Evolutionary conservation across 345 rosid genomes (phyloP), one percentile per base, ranked within the genome.

Genomic region (Euphorbia tirucalli): DNA sequence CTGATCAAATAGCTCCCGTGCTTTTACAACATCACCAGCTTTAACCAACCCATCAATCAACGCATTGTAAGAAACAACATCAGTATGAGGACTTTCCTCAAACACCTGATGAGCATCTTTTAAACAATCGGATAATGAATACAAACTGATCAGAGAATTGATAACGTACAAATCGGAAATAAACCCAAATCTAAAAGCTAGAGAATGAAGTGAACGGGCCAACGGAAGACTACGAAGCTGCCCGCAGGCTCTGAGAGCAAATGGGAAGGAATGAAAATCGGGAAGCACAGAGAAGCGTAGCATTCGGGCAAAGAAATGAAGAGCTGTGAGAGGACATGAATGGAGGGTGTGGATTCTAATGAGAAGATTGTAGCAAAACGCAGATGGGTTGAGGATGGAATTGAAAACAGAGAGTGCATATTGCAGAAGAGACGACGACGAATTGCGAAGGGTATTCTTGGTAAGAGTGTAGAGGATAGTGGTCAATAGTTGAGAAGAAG

Each of bases 251-350:
- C 83, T 87, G 78, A 91, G 85, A 52, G 78, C 83, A 72, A 88
- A 89, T 27, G 97, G 91, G 83, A 85, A 83, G 0, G 93, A 80
- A 74, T 88, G 78, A 65, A 80, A 87, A 64, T 91, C 97, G 2
- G 86, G 90, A 50, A 82, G 80, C 68, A 88, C 63, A 18, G 90
- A 83, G 9, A 76, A 31, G 39, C 87, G 81, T 10, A 83, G 85
- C 95, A 91, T 89, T 57, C 81, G 73, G 31, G 74, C 54, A 65
- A 89, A 89, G 72, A 84, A 81, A 57, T 64, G 43, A 66, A 88
- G 88, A 41, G 95, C 86, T n/a, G 66, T 14, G 71, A 78, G 52
- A 80, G 89, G 87, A 65, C 85, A 74, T 7, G 78, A 80, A 77
- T 86, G 84, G 49, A 86, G 87, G 11, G 84, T 71, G 73, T 77